Evolutionary conservation across 2,329 filamentous ascomycete genomes (phyloP), one percentile per base, ranked within the genome.

Genomic region (Penicillium janthinellum): DNA sequence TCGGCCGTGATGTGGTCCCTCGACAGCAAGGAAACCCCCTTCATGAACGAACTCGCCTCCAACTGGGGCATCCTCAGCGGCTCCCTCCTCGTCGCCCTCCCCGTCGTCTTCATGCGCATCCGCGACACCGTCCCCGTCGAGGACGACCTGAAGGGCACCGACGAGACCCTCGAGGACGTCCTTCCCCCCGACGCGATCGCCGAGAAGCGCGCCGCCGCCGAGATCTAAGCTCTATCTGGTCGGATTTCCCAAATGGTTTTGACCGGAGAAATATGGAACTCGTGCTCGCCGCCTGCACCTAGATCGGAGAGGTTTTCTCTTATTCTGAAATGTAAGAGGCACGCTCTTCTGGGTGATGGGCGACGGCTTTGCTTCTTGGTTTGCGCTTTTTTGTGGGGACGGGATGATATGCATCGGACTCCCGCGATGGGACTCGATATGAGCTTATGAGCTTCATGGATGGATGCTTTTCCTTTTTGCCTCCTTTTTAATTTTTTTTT

Each of bases 141-240:
- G 77, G 88, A 93, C 56, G 92, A 96, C 75, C 80, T 96, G 53
- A 85, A 86, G 73, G 91, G 90, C 73, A 90, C 88, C 25, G 91
- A 94, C 70, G 91, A 95, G 84, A 93, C 89, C 0, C 71, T 88
- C 4, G 87, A 84, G 14, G 90, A 96, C 67, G 88, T 96, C 14
- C 72, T 78, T 11, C 74, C 75, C 1, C 57, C 62, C 5, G 60
- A 53, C 6, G 31, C 57, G 10, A 20, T 68, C 14, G 66, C 57
- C 28, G 48, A 54, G 4, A 64, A 60, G 49, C 60, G 42, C 25
- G 64, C 55, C 6, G 20, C 28, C 1, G 53, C 57, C 2, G 59
- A 59, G 28, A 61, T 63, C 44, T 66, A 48, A 56, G 14, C 35
- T 2, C 8, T 20, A 42, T 42, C 14, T 31, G 31, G 31, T 31